Evolutionary conservation across 176 grass and related monocot species (phyloP), one percentile per base, ranked within the genome.

Genomic region (Calamus simplicifolius): DNA sequence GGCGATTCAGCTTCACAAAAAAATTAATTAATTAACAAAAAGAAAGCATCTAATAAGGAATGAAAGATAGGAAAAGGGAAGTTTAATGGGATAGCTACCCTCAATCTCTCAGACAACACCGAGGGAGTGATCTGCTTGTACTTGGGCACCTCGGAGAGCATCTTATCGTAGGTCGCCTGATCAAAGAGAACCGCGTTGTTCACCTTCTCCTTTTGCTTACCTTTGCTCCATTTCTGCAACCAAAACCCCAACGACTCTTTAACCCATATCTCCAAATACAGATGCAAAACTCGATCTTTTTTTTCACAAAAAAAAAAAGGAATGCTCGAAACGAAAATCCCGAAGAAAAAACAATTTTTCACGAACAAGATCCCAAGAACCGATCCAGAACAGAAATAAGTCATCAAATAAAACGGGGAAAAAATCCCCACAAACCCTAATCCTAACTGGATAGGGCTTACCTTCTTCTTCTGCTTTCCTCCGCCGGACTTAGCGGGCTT

Each of bases 381-480:
- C 12, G 23, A 56, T 12, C 27, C 16, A n/a, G 18, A 29, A 38
- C 15, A 12, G 35, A 7, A 1, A 43, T 13, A 12, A 43, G 12
- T 35, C 31, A 35, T 35, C 31, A 35, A 31, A 6, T 23, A 23
- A 23, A 23, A 23, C 1, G 21, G 21, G 21, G 21, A 31, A 30
- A 30, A 31, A 13, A 43, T 10, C 2, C 10, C 28, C 28, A 29
- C 3, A 6, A 59, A 16, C 16, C 57, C 57, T 58, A 28, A 58
- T 25, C 18, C 25, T 30, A 60, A 17, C 27, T 19, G 5, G n/a
- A 66, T 38, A 31, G 15, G 50, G 51, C 29, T 60, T 38, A 60
- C 58, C 58, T 60, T 60, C 58, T 60, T 60, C 58, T 60, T 60
- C n/a, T 60, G 58, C 29, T 60, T 60, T 28, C 58, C 58, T 60